Conservation (phyloP, 2,329 filamentous ascomycete genomes). For the Chalaropsis ovoidea region DNA sequence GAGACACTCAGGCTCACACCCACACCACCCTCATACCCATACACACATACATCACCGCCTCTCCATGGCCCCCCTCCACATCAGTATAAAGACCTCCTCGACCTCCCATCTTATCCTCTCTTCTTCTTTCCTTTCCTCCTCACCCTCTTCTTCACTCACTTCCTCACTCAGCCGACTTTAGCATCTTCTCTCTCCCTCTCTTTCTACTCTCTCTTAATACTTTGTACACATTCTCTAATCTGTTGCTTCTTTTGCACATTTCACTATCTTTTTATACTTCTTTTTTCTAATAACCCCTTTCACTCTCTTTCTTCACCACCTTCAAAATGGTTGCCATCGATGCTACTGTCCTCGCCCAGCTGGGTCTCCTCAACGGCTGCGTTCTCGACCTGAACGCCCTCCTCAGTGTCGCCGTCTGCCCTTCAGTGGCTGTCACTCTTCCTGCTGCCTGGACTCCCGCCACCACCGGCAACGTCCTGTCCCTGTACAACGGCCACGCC, state of each 20-base stretch:
- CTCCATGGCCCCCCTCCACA: background rate
- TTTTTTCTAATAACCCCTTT: background rate
- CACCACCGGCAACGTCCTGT: background rate
- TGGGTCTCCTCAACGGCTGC: conserved; percentile 23
- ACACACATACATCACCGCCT: background rate
- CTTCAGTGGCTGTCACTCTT: background rate
- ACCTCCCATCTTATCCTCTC: background rate
- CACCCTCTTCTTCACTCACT: conserved; percentile 23
- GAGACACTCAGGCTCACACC: too few species aligned
- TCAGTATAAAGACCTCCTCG: conserved; percentile 21
- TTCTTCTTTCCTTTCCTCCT: conserved; percentile 20
- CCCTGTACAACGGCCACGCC: background rate
- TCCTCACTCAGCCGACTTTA: conserved; percentile 20
- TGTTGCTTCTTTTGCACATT: conserved; percentile 4
- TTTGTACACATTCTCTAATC: conserved; percentile 9
- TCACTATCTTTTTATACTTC: background rate
- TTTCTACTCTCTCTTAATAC: background rate
- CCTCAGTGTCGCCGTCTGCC: conserved; percentile 15
- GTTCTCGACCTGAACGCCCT: conserved; percentile 19
- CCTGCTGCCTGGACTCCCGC: background rate
- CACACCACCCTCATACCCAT: background rate
- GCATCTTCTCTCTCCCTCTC: conserved; percentile 13
- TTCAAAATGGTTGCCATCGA: conserved; percentile 25
- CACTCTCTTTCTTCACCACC: background rate
- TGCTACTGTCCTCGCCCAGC: conserved; percentile 14